Evolutionary conservation across 2,329 filamentous ascomycete genomes (phyloP).

Genomic region (Hypoxylon sp.): DNA sequence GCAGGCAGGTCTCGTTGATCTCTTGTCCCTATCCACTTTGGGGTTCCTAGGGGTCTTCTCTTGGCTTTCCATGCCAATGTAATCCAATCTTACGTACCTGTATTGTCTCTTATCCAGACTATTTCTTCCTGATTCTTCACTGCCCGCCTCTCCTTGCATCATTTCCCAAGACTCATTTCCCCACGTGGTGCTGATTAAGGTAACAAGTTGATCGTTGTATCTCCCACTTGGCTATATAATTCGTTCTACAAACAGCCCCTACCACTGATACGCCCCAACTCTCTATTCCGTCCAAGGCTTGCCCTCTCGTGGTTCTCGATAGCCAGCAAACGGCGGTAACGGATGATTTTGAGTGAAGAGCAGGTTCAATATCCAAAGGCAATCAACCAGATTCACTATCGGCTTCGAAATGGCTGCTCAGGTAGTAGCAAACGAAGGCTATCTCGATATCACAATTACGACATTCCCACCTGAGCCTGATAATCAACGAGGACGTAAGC

Average conservation of each 20-base stretch:
- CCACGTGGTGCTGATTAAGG: conserved; percentile 10
- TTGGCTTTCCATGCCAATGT: conserved; percentile 34
- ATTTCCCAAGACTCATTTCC: conserved; percentile 9
- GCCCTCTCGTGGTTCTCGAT: conserved; percentile 11
- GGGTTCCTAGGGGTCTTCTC: conserved; percentile 26
- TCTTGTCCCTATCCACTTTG: conserved; percentile 29
- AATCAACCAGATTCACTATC: background rate
- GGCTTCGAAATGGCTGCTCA: conserved; percentile 43
- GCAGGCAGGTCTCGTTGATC: conserved; percentile 39
- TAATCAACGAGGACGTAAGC: conserved; percentile 54
- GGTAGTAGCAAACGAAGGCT: conserved; percentile 40
- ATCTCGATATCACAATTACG: conserved; percentile 46
- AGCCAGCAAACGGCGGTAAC: conserved; percentile 10
- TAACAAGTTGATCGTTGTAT: conserved; percentile 24
- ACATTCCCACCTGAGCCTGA: conserved; percentile 52
- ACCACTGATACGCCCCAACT: conserved; percentile 8
- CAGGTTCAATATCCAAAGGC: background rate
- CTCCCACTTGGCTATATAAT: conserved; percentile 1
- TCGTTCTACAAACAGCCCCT: conserved; percentile 6
- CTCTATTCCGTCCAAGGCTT: conserved; percentile 16
- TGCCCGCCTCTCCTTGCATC: conserved; percentile 15
- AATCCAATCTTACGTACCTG: conserved; percentile 22
- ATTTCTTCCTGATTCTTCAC: conserved; percentile 32
- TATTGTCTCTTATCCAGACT: conserved; percentile 26
- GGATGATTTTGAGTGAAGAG: conserved; percentile 10